phyloP scores from a whole-genome alignment of 2,329 filamentous ascomycete species.

The Ascochyta fabae region DNA sequence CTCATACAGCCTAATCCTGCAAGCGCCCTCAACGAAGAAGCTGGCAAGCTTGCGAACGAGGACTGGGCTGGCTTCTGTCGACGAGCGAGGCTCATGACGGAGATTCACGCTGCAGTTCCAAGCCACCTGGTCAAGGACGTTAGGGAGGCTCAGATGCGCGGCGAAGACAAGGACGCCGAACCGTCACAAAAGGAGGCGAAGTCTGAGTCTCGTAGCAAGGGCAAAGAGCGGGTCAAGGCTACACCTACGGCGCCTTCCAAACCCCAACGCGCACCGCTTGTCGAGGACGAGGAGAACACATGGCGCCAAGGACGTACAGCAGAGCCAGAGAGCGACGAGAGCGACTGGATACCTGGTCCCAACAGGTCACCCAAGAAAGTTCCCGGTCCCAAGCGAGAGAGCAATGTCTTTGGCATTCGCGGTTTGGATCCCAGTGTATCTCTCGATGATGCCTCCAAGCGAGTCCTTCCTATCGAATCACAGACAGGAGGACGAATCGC shows the following conservation, averaged over 20 bases:
- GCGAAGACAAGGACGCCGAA: constrained; percentile 54
- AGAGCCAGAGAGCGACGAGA: constrained; percentile 41
- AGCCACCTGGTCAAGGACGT: constrained; percentile 53
- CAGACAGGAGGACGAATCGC: constrained; percentile 12
- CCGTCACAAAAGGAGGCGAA: constrained; percentile 21
- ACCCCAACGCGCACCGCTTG: constrained; percentile 22
- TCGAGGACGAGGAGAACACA: constrained; percentile 45
- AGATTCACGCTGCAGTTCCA: constrained; percentile 65
- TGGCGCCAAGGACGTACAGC: constrained; percentile 26
- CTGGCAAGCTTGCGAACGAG: constrained; percentile 63
- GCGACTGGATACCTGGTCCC: constrained; percentile 47
- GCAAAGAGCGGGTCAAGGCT: constrained; percentile 28
- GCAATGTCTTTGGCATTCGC: constrained; percentile 43
- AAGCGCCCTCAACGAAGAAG: constrained; percentile 67
- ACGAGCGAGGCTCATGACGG: constrained; percentile 66
- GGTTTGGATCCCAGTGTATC: constrained; percentile 31
- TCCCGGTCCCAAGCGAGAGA: constrained; percentile 16
- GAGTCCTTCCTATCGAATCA: constrained; percentile 16
- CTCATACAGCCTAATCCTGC: constrained; percentile 70
- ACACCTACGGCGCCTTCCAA: constrained; percentile 28
- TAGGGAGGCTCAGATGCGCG: constrained; percentile 60
- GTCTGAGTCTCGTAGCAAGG: constrained; percentile 31
- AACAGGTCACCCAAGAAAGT: constrained; percentile 23
- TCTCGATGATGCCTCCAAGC: constrained; percentile 30
- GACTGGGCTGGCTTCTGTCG: constrained; percentile 64